Evolutionary conservation across 108 stramenopile genomes (phyloP), one percentile per base, ranked within the genome.

Genomic region (Skeletonema potamos): DNA sequence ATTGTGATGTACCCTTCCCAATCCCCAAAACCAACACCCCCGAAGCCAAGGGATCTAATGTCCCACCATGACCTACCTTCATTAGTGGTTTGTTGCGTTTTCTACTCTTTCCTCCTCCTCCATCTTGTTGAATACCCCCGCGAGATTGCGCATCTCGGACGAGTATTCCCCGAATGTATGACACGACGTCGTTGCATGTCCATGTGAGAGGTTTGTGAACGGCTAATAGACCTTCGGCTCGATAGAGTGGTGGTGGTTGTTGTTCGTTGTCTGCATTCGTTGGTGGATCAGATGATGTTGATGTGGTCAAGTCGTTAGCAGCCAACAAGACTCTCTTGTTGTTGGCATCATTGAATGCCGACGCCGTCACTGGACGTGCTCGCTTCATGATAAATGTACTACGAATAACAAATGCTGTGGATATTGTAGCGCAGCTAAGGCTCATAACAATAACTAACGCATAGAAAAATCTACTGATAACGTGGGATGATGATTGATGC

Each of bases 41-140:
- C 9, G 87, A 87, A 3, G 98, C 98, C 29, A 97, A 58, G 15
- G 98, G 98, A 83, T 98, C 98, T 32, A 98, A 81, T 1, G 98
- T 98, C 5, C 98, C 98, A 10, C 98, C 98, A 70, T 97, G 96
- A 3, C 97, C 96, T 2, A 97, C 95, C 65, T 92, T 92, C 4
- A 98, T 68, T 55, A 87, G 57, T 22, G 62, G 66, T 34, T 72
- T 72, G 36, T 48, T 66, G 1, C 46, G 37, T 18, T 34, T 29
- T 17, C 64, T 67, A 13, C 34, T 68, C 57, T 78, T 71, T 13
- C 58, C 65, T 15, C 41, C 70, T n/a, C n/a, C n/a, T n/a, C n/a
- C n/a, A n/a, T n/a, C n/a, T n/a, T n/a, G n/a, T n/a, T n/a, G n/a
- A n/a, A n/a, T n/a, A 24, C 83, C 86, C 26, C 84, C 84, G 28